phyloP scores from a whole-genome alignment of 2,329 filamentous ascomycete species.

The Talaromyces sp. region DNA sequence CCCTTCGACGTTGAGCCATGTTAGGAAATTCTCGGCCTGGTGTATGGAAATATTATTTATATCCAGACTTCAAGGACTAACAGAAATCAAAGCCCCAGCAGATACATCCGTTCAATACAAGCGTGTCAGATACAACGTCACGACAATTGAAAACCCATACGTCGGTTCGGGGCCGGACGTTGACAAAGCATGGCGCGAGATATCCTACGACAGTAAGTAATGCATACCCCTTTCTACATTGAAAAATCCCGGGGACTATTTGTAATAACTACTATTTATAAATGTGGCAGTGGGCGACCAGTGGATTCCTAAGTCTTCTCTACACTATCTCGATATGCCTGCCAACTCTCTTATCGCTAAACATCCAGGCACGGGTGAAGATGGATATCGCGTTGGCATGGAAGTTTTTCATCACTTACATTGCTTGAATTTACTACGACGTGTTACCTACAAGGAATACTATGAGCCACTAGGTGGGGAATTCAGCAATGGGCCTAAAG shows the following conservation, averaged over 20 bases:
- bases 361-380: constrained; percentile 5
- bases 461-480: constrained; percentile 8
- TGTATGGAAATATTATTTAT: not conserved
- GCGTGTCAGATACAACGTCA: constrained; percentile 5
- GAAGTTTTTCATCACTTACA: constrained; percentile 9
- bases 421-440: constrained; percentile 7
- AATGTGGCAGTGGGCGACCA: constrained; percentile 1
- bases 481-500: constrained; percentile 1
- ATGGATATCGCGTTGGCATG: constrained; percentile 8
- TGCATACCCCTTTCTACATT: not conserved
- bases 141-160: not conserved
- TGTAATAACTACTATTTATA: not conserved
- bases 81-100: not conserved
- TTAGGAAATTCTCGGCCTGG: not conserved
- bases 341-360: constrained; percentile 1
- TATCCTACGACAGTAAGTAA: constrained; percentile 1
- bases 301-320: constrained; percentile 5
- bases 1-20: not conserved
- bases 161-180: constrained; percentile 5
- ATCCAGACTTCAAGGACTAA: not conserved
- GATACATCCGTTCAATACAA: constrained; percentile 1
- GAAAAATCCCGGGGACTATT: too few relatives aligned
- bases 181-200: constrained; percentile 8
- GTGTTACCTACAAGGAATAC: constrained; percentile 8
- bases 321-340: constrained; percentile 3